Evolutionary conservation across 1,284 basidiomycete species (phyloP), one percentile per base, ranked within the genome.

Genomic region (Microbotryum lychnidis-dioicae): DNA sequence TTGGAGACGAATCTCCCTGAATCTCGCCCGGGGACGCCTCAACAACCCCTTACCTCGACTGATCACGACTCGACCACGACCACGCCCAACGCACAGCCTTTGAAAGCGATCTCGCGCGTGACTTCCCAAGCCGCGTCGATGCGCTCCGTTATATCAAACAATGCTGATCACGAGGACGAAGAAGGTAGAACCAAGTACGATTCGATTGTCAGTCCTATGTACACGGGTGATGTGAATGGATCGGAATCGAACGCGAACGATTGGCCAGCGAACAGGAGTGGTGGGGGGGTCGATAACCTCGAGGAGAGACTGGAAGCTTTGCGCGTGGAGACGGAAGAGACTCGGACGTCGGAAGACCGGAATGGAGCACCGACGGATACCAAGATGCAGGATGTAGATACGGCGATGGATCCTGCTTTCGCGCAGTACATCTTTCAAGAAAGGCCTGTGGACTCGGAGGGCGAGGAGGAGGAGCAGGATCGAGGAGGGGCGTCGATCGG

Each of bases 171-270:
- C 16, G 37, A 42, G 37, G 14, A 42, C 16, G 37, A 42, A 14
- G 37, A 42, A 42, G 37, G 14, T 14, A 16, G 14, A 18, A 42
- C 31, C 31, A 29, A 44, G 12, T 68, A 68, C 60, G 64, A 62
- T 2, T 21, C 53, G 21, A 50, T 68, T 46, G 67, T 68, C 51
- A 66, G 64, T 45, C 67, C 67, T 16, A 63, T 68, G 54, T 60
- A 58, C 7, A 57, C 64, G 18, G 61, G 60, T 9, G 54, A 56
- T 44, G 48, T 4, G 45, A 42, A 7, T 44, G 31, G 20, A 46
- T 21, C 25, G 52, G 25, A 10, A n/a, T 27, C 37, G 23, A 20
- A 21, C 20, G 27, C 20, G 46, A 12, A 33, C 6, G 54, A 5
- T 16, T 33, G 46, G 56, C 46, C 56, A 6, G 47, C n/a, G 42